Base-by-base conservation (phyloP, 148 eudicot species). In the Spergularia marina region DNA sequence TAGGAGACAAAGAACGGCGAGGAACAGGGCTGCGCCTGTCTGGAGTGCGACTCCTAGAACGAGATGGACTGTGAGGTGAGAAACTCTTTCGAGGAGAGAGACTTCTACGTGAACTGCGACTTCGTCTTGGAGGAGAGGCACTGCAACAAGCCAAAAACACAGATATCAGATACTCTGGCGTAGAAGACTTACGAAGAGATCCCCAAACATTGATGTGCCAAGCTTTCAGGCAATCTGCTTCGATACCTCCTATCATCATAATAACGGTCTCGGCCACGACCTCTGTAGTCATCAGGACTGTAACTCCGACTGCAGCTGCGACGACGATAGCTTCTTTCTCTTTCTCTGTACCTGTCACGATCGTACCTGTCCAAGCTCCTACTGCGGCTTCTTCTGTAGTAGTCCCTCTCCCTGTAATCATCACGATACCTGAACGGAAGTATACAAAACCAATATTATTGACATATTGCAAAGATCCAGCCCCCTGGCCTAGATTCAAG, bases 171-270 rank as follows among this genome's bases (percentile, higher is more conserved):
- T 11, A 34, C 53, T 39, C 59, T 64, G 12, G 44, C 52, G 34
- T 40, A 25, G 11, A 70, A 41, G 39, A 44, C 18, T 60, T 18
- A 17, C 30, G 17, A 16, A 51, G 14, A 71, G 21, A 71, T 21
- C 21, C 64, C 56, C 4, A 52, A 52, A 52, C 9, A 2, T 41
- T 57, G 10, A 15, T 47, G 40, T 25, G 69, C 23, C 18, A 77
- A 91, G 96, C 96, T 93, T 78, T 81, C 85, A 81, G 77, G 66
- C 40, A 94, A 91, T 64, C 90, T 85, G 76, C 97, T 87, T 41
- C 87, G 78, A 56, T 82, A 86, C 82, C 80, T 84, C 59, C 76
- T 73, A 9, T 85, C 92, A 75, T 89, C 94, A 81, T 84, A 91
- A 80, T 91, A 85, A 74, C 82, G 87, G 68, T 82, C 91, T 87